These are phyloP conservation scores for Coleophoma crateriformis DNA, from an alignment of 2,329 filamentous ascomycete genomes.

Conservation along the genomic window DNA sequence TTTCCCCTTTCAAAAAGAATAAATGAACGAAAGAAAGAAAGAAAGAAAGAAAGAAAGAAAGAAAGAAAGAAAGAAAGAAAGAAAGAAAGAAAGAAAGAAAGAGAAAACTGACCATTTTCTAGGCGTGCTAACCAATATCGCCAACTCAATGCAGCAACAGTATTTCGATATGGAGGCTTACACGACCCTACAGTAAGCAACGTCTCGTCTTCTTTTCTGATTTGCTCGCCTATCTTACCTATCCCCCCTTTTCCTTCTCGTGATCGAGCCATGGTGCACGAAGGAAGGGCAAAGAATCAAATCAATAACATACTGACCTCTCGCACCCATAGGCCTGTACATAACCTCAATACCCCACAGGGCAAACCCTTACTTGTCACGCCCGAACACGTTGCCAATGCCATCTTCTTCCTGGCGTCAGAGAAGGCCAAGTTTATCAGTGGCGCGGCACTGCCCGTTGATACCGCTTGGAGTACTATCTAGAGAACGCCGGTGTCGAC, in stretches of 20 bases:
- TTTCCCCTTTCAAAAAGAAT: neutral
- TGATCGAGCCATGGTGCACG: too few relatives aligned
- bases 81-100: too few relatives aligned
- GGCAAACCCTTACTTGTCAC: slow-evolving; percentile 19
- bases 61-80: too few relatives aligned
- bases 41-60: too few relatives aligned
- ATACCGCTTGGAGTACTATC: slow-evolving; percentile 30
- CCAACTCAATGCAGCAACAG: slow-evolving; percentile 7
- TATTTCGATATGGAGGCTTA: slow-evolving; percentile 22
- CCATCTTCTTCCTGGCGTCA: slow-evolving; percentile 31
- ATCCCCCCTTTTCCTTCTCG: too few relatives aligned
- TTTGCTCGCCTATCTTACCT: too few relatives aligned
- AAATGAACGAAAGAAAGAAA: too few relatives aligned
- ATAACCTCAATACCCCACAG: slow-evolving; percentile 23
- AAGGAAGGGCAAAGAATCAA: too few relatives aligned
- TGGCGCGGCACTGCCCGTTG: slow-evolving; percentile 29
- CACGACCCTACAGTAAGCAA: slow-evolving; percentile 15
- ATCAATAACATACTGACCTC: too few relatives aligned
- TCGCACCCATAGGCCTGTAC: slow-evolving; percentile 17
- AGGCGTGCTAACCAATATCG: slow-evolving; percentile 15
- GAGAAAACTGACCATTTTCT: neutral
- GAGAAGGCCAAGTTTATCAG: slow-evolving; percentile 29
- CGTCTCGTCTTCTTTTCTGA: too few relatives aligned
- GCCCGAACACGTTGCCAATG: slow-evolving; percentile 27
- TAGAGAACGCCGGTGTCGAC: slow-evolving; percentile 5